Conservation (phyloP, 2,329 filamentous ascomycete species). For the Cytospora schulzeri region DNA sequence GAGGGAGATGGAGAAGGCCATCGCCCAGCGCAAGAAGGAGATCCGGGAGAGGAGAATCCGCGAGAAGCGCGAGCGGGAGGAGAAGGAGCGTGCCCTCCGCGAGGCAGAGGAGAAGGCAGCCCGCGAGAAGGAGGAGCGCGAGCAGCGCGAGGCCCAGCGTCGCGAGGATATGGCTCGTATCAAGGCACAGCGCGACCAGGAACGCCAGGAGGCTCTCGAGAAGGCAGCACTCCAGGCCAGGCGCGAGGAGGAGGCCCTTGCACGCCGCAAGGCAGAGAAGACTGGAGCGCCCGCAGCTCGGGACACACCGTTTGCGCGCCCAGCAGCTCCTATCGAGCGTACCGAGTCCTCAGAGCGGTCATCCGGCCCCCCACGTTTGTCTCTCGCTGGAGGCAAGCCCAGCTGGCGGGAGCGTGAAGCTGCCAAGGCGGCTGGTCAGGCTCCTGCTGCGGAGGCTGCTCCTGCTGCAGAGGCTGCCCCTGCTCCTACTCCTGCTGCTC, state of each 20-base stretch:
- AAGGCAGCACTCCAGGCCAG: constrained; percentile 71
- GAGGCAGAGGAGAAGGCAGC: constrained; percentile 85
- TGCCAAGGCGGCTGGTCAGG: constrained; percentile 44
- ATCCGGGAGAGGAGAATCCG: constrained; percentile 79
- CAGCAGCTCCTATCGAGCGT: constrained; percentile 40
- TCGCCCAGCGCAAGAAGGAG: constrained; percentile 84
- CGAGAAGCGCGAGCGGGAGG: constrained; percentile 83
- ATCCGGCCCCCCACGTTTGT: constrained; percentile 56
- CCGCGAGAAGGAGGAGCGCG: constrained; percentile 84
- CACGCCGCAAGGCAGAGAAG: constrained; percentile 66
- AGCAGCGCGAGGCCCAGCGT: constrained; percentile 76
- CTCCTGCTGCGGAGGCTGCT: constrained; percentile 33
- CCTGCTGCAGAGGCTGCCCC: constrained; percentile 27
- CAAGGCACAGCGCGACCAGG: constrained; percentile 66
- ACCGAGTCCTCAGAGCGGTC: constrained; percentile 50
- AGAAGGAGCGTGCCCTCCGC: constrained; percentile 72
- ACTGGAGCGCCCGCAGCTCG: constrained; percentile 27
- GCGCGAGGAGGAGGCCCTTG: constrained; percentile 86
- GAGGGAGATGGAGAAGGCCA: constrained; percentile 90
- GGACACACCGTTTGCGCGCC: constrained; percentile 38
- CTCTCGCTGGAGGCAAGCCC: constrained; percentile 52
- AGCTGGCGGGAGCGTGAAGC: constrained; percentile 65
- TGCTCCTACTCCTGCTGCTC: constrained; percentile 23
- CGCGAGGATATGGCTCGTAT: constrained; percentile 68
- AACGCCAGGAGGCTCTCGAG: constrained; percentile 69